These are phyloP conservation scores for Apodospora peruviana DNA, from an alignment of 495 filamentous ascomycete species.

Conservation along the genomic window DNA sequence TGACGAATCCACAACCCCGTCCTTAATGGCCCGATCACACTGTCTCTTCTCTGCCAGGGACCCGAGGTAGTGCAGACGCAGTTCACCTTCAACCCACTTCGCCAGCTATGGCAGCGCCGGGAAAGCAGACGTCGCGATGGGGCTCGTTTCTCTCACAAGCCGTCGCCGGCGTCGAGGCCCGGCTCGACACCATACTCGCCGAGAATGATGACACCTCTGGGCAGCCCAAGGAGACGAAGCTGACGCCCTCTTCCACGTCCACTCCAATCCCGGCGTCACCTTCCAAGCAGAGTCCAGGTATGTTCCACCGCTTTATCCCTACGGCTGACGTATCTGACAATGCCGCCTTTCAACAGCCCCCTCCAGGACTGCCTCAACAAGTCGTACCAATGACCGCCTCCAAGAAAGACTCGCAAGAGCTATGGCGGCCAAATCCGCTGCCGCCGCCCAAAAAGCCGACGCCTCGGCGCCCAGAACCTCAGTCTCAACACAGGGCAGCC, in stretches of 20 bases:
- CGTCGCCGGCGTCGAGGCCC: slow-evolving; percentile 88
- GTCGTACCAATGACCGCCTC: slow-evolving; percentile 63
- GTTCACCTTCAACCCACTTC: too few species aligned
- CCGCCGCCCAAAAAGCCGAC: slow-evolving; percentile 12
- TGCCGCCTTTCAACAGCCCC: slow-evolving; percentile 19
- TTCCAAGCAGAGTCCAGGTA: slow-evolving; percentile 24
- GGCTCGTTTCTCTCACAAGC: slow-evolving; percentile 86
- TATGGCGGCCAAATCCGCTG: slow-evolving; percentile 39
- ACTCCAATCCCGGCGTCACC: slow-evolving; percentile 18
- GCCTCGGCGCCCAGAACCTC: slow-evolving; percentile 10
- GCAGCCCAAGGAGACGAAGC: slow-evolving; percentile 24
- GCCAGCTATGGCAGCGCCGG: slow-evolving; percentile 22
- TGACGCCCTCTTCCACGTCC: slow-evolving; percentile 7
- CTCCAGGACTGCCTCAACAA: slow-evolving; percentile 50
- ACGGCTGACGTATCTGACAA: slow-evolving; percentile 10
- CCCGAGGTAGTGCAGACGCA: too few species aligned
- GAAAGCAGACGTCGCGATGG: slow-evolving; percentile 52
- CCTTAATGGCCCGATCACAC: too few species aligned
- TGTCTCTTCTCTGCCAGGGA: too few species aligned
- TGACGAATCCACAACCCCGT: too few species aligned
- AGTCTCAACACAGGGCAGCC: slow-evolving; percentile 22
- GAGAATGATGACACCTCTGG: slow-evolving; percentile 54
- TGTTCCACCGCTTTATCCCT: background rate
- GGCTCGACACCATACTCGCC: slow-evolving; percentile 84
- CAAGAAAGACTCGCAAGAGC: slow-evolving; percentile 77